A percentile compares a stretch with the other conserved stretches of the same genome.
Evolutionary conservation across 768 basidiomycete genomes (phyloP).

Genomic region (Mycena rosella): DNA sequence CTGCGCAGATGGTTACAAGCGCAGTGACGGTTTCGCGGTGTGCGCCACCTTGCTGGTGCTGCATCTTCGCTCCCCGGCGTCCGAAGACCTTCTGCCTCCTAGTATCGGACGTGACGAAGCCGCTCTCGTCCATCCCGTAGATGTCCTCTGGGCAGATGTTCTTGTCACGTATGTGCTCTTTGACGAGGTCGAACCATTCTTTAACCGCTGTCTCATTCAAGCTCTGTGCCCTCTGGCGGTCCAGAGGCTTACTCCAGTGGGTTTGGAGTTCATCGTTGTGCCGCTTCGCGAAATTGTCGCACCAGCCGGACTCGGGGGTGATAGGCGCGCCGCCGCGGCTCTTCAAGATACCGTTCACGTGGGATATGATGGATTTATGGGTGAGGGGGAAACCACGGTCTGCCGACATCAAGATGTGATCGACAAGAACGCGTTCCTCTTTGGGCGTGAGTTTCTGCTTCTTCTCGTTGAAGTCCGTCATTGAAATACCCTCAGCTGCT

Average conservation of each 20-base stretch:
- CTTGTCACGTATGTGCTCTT: no score
- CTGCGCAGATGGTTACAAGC: no score
- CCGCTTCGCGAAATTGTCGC: constrained; percentile 42
- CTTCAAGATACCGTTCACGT: constrained; percentile 44
- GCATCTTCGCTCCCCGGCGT: no score
- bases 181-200: no score
- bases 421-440: constrained; percentile 47
- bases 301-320: constrained; percentile 37
- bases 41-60: no score
- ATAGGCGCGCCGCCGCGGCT: constrained; percentile 34
- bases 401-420: constrained; percentile 44
- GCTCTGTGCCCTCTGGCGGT: background rate
- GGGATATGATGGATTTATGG: constrained; percentile 32
- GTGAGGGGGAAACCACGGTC: constrained; percentile 45
- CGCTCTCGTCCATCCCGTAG: no score
- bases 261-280: constrained; percentile 30
- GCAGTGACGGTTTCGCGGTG: no score
- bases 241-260: background rate
- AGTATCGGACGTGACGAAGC: no score
- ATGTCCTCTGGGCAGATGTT: no score
- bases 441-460: background rate
- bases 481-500: no score
- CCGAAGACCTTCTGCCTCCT: no score
- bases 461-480: background rate
- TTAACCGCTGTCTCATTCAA: background rate